phyloP scores from a whole-genome alignment of 345 rosid genomes.

The Kernera saxatilis region DNA sequence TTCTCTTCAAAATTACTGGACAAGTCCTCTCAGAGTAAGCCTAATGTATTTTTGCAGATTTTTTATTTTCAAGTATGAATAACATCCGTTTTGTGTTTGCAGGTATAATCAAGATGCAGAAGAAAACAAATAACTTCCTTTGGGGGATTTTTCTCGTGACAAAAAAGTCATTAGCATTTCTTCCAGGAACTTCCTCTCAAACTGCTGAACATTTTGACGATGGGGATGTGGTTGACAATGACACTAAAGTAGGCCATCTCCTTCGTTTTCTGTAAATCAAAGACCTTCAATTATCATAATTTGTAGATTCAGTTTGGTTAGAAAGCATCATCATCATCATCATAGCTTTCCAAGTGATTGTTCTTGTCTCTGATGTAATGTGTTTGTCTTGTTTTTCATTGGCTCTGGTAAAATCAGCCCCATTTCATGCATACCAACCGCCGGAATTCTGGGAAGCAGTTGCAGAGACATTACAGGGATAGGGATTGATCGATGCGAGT shows the following conservation, averaged over 20 bases:
- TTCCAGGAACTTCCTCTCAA: conserved; percentile 22
- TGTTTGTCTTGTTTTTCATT: background rate
- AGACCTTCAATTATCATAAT: background rate
- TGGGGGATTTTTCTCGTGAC: conserved; percentile 25
- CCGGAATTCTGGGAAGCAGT: background rate
- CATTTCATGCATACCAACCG: background rate
- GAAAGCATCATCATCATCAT: background rate
- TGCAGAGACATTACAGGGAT: conserved; percentile 1
- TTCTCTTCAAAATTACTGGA: conserved; percentile 57
- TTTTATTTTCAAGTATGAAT: background rate
- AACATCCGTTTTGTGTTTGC: background rate
- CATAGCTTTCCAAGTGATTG: background rate
- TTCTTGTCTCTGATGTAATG: background rate
- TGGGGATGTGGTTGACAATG: conserved; percentile 12
- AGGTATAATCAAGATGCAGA: conserved; percentile 28
- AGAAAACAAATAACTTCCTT: conserved; percentile 20
- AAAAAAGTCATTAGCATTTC: conserved; percentile 8
- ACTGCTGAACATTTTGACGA: conserved; percentile 7
- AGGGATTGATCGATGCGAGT: background rate
- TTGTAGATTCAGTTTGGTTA: background rate
- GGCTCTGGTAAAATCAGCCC: conserved; percentile 12
- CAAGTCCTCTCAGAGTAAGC: conserved; percentile 43
- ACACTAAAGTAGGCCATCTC: conserved; percentile 2
- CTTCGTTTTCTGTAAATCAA: background rate
- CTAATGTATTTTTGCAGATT: background rate